phyloP scores from a whole-genome alignment of 805 yeast genomes.

The Ogataea methanolica region DNA sequence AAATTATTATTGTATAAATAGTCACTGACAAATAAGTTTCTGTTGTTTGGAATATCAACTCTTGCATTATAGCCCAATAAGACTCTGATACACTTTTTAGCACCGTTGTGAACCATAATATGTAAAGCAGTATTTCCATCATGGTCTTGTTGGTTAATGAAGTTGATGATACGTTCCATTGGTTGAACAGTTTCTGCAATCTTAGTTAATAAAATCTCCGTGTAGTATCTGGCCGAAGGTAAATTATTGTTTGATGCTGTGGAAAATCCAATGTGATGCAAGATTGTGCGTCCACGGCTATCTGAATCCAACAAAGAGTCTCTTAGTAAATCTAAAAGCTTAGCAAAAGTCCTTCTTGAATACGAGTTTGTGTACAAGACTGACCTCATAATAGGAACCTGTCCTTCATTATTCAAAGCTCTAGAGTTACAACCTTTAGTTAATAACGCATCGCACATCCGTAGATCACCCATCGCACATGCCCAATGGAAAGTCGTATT shows the following conservation, averaged over 20 bases:
- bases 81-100: slow-evolving; percentile 40
- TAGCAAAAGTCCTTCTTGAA: slow-evolving; percentile 74
- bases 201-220: slow-evolving; percentile 71
- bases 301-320: slow-evolving; percentile 79
- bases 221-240: slow-evolving; percentile 79
- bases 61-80: slow-evolving; percentile 47
- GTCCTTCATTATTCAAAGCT: slow-evolving; percentile 63
- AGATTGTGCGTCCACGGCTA: slow-evolving; percentile 63
- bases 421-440: slow-evolving; percentile 70
- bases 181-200: slow-evolving; percentile 57
- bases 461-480: slow-evolving; percentile 85
- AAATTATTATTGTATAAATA: slow-evolving; percentile 28
- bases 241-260: slow-evolving; percentile 62
- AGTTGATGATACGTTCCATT: slow-evolving; percentile 54
- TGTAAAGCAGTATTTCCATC: slow-evolving; percentile 56
- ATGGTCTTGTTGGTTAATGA: slow-evolving; percentile 51
- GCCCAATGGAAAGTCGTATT: slow-evolving; percentile 98
- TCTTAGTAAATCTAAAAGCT: slow-evolving; percentile 68
- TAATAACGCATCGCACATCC: slow-evolving; percentile 69
- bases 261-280: slow-evolving; percentile 79
- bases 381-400: slow-evolving; percentile 82
- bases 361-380: slow-evolving; percentile 86
- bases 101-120: slow-evolving; percentile 41
- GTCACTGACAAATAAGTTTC: slow-evolving; percentile 38
- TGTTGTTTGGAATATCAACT: slow-evolving; percentile 47